Conservation (phyloP, 2,329 filamentous ascomycete genomes). For the Sporothrix schenckii region DNA sequence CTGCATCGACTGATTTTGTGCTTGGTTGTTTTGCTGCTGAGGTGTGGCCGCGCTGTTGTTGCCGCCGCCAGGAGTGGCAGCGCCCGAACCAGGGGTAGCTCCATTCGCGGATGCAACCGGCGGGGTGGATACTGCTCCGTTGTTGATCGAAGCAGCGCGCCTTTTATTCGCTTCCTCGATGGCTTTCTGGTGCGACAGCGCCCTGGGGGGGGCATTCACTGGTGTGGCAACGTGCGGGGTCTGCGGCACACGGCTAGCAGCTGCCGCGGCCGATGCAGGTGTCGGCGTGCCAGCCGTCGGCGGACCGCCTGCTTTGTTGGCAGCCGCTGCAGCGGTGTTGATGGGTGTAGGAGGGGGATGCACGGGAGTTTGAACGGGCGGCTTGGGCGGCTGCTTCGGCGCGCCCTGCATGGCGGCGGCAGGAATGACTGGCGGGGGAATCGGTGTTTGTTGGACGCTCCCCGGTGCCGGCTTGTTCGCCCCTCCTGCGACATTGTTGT, state of each 20-base stretch:
- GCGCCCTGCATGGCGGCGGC: conserved; percentile 34
- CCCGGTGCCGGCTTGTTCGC: conserved; percentile 28
- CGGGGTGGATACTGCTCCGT: conserved; percentile 31
- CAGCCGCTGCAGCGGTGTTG: conserved; percentile 52
- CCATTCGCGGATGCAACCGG: conserved; percentile 27
- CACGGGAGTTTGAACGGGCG: conserved; percentile 37
- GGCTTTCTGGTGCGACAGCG: conserved; percentile 56
- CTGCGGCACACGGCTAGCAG: conserved; percentile 47
- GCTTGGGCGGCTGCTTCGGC: conserved; percentile 37
- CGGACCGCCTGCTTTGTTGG: conserved; percentile 44
- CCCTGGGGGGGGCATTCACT: conserved; percentile 47
- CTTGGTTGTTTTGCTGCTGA: conserved; percentile 28
- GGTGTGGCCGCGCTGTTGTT: conserved; percentile 30
- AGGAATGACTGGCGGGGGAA: conserved; percentile 37
- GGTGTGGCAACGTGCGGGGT: conserved; percentile 52
- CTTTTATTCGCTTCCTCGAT: conserved; percentile 53
- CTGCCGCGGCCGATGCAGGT: conserved; percentile 46
- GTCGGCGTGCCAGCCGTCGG: conserved; percentile 53
- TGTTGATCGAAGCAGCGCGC: conserved; percentile 38
- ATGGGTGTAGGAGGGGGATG: conserved; percentile 48
- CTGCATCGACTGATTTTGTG: conserved; percentile 36
- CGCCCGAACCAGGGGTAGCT: background rate
- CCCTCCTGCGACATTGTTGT: conserved; percentile 7
- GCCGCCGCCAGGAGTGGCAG: conserved; percentile 24
- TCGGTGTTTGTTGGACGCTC: conserved; percentile 35